A percentile compares a stretch with the other conserved stretches of the same genome.
Evolutionary conservation across 2,329 filamentous ascomycete species (phyloP).

Genomic region (Curvularia sp.): DNA sequence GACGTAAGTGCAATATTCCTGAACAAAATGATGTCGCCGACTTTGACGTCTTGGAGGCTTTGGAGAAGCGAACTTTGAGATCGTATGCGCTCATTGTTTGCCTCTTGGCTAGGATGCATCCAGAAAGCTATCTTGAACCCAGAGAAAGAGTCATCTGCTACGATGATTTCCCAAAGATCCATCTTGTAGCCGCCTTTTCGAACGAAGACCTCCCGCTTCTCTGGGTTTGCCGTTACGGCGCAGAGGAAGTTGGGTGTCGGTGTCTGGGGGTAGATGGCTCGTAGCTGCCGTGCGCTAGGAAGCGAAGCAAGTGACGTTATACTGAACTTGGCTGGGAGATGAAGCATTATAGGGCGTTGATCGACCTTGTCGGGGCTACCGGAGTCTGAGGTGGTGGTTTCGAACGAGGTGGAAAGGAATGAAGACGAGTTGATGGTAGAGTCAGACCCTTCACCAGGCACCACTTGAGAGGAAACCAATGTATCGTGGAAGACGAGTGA

Average conservation of each 20-base stretch:
- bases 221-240: slow-evolving; percentile 75
- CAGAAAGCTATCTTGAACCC: slow-evolving; percentile 87
- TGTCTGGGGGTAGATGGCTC: slow-evolving; percentile 76
- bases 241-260: slow-evolving; percentile 84
- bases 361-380: slow-evolving; percentile 33
- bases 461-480: slow-evolving; percentile 66
- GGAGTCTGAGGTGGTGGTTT: slow-evolving; percentile 38
- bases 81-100: slow-evolving; percentile 23
- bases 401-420: slow-evolving; percentile 49
- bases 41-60: slow-evolving; percentile 60
- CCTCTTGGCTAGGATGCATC: slow-evolving; percentile 60
- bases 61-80: slow-evolving; percentile 49
- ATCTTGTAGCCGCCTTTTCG: slow-evolving; percentile 64
- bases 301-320: slow-evolving; percentile 73
- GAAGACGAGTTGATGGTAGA: slow-evolving; percentile 44
- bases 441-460: slow-evolving; percentile 31
- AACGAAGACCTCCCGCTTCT: slow-evolving; percentile 72
- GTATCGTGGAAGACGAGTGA: slow-evolving; percentile 76
- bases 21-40: slow-evolving; percentile 79
- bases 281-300: slow-evolving; percentile 70
- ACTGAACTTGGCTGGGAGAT: slow-evolving; percentile 40
- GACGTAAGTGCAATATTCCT: slow-evolving; percentile 79
- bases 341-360: slow-evolving; percentile 14
- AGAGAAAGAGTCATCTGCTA: slow-evolving; percentile 84
- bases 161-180: slow-evolving; percentile 51